Conservation (phyloP, 768 basidiomycete species). For the Boletus reticulatus region DNA sequence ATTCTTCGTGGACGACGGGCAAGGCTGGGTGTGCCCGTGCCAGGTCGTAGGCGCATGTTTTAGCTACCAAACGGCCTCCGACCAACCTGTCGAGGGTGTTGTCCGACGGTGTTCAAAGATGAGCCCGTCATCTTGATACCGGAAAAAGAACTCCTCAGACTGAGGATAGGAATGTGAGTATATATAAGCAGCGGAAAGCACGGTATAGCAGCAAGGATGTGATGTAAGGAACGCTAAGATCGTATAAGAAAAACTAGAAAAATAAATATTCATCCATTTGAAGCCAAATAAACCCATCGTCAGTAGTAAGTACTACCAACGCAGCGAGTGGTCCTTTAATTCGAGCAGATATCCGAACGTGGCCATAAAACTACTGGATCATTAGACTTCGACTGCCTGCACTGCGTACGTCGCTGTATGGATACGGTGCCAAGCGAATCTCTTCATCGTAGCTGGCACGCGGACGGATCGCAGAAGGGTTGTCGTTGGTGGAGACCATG, state of each 20-base stretch:
- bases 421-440: constrained; percentile 40
- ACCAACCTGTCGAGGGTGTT: constrained; percentile 4
- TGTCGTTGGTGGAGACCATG: neutral
- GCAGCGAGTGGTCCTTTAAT: neutral
- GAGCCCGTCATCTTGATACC: constrained; percentile 4
- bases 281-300: neutral
- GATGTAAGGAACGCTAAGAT: neutral
- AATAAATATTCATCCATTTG: neutral
- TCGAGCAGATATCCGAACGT: neutral
- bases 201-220: neutral
- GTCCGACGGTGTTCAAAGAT: constrained; percentile 7
- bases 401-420: constrained; percentile 11
- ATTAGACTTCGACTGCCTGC: constrained; percentile 7
- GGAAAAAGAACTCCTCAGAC: neutral
- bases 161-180: neutral
- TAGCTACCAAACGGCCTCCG: constrained; percentile 18
- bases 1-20: constrained; percentile 8
- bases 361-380: neutral
- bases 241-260: neutral
- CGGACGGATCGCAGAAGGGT: constrained; percentile 11
- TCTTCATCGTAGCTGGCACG: constrained; percentile 40
- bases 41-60: constrained; percentile 10
- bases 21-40: constrained; percentile 14
- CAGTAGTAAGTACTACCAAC: neutral
- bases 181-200: neutral